These are phyloP conservation scores for Nyctanthes arbortristis DNA, from an alignment of 257 asterid species.

Conservation along the genomic window DNA sequence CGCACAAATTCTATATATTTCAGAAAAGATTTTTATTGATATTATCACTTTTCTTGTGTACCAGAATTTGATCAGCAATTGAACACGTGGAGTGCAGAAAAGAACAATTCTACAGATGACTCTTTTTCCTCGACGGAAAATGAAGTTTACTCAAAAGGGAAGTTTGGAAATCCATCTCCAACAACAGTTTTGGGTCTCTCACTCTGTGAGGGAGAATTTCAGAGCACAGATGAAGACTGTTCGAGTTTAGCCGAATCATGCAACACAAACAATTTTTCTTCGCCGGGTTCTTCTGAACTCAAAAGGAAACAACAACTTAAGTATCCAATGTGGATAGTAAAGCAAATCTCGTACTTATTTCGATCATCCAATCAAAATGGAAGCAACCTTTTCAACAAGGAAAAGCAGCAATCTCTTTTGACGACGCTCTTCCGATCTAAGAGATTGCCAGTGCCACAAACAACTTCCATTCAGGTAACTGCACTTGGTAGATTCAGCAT, in stretches of 20 bases:
- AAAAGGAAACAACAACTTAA: slow-evolving; percentile 26
- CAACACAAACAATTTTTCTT: slow-evolving; percentile 26
- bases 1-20: too few relatives aligned
- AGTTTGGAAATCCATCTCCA: slow-evolving; percentile 54
- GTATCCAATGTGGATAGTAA: slow-evolving; percentile 54
- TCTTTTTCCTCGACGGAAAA: slow-evolving; percentile 56
- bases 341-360: slow-evolving; percentile 44
- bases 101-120: slow-evolving; percentile 34
- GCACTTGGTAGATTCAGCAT: not conserved
- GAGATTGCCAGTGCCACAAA: slow-evolving; percentile 68
- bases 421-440: slow-evolving; percentile 58
- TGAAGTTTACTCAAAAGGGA: slow-evolving; percentile 13
- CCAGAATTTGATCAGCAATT: slow-evolving; percentile 45
- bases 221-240: slow-evolving; percentile 44
- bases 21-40: not conserved
- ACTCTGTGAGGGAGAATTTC: slow-evolving; percentile 49
- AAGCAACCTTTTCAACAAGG: slow-evolving; percentile 20
- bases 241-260: slow-evolving; percentile 45
- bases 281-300: slow-evolving; percentile 2
- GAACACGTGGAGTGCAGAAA: slow-evolving; percentile 49
- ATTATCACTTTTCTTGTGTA: not conserved
- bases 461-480: slow-evolving; percentile 61
- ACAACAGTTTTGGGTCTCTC: slow-evolving; percentile 55
- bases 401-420: slow-evolving; percentile 37
- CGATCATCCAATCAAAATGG: slow-evolving; percentile 37